Conservation (phyloP, 371 early-diverging fungal species). For the Mucor circinelloides region DNA sequence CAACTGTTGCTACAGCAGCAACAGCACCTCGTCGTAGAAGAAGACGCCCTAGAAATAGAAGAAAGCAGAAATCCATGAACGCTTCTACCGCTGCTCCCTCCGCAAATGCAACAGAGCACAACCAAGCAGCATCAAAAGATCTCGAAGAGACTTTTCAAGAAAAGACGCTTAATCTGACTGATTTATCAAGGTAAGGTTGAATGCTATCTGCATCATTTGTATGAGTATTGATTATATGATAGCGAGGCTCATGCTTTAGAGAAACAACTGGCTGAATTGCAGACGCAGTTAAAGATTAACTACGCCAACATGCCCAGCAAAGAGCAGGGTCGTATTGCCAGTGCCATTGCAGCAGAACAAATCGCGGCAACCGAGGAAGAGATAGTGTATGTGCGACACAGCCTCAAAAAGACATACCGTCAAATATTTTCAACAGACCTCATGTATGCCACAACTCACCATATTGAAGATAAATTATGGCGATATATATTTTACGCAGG, state of each 20-base stretch:
- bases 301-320: constrained; percentile 41
- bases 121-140: background rate
- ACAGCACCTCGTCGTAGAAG: constrained; percentile 27
- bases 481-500: constrained; percentile 48
- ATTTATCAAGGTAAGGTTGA: constrained; percentile 2
- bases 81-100: background rate
- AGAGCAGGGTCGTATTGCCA: constrained; percentile 39
- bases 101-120: background rate
- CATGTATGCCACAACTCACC: constrained; percentile 35
- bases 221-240: background rate
- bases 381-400: constrained; percentile 43
- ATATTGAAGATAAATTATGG: constrained; percentile 53
- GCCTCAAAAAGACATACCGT: constrained; percentile 41
- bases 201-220: background rate
- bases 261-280: constrained; percentile 46
- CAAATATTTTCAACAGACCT: constrained; percentile 34
- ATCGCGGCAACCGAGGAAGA: constrained; percentile 52
- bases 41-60: constrained; percentile 34
- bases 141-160: background rate
- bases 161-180: constrained; percentile 4
- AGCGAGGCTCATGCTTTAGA: constrained; percentile 56
- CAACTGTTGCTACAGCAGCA: background rate
- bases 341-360: constrained; percentile 38
- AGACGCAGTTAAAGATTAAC: constrained; percentile 44
- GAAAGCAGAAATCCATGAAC: constrained; percentile 16